A percentile compares a stretch with the other conserved stretches of the same genome.
Conservation (phyloP, 495 filamentous ascomycete species). For the Astrocystis sublimbata region DNA sequence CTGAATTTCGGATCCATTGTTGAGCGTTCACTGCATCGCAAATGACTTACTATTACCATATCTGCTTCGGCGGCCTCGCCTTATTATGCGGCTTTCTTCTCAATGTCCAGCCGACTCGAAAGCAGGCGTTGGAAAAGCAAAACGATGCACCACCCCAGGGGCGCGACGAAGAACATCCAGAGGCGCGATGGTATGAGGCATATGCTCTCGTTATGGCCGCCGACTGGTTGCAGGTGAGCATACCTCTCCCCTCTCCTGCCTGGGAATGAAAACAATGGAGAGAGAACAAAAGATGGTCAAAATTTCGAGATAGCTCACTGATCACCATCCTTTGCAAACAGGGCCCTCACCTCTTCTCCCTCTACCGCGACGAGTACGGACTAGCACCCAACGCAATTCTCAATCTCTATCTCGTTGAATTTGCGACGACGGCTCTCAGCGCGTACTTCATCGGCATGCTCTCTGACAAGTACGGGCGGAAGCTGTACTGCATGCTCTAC, state of each 20-base stretch:
- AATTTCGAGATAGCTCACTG: not conserved
- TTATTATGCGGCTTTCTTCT: slow-evolving; percentile 25
- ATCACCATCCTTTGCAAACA: not conserved
- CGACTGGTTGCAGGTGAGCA: slow-evolving; percentile 56
- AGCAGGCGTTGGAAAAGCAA: slow-evolving; percentile 19
- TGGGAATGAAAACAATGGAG: no score
- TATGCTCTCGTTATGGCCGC: slow-evolving; percentile 53
- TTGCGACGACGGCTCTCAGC: slow-evolving; percentile 50
- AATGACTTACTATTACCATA: slow-evolving; percentile 33
- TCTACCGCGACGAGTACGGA: slow-evolving; percentile 54
- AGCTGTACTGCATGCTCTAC: slow-evolving; percentile 48
- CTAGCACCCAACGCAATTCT: slow-evolving; percentile 49
- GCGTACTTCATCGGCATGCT: slow-evolving; percentile 50
- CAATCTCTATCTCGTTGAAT: slow-evolving; percentile 53
- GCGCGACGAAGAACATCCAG: slow-evolving; percentile 25
- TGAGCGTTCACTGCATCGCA: not conserved
- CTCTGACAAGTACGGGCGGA: slow-evolving; percentile 54
- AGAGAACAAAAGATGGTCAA: no score
- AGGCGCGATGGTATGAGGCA: slow-evolving; percentile 35
- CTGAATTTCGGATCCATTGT: not conserved
- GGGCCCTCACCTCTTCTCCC: slow-evolving; percentile 44
- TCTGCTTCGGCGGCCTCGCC: slow-evolving; percentile 26
- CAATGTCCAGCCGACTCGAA: slow-evolving; percentile 27
- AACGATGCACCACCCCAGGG: slow-evolving; percentile 6
- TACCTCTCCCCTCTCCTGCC: no score